Conservation (phyloP, 2,329 filamentous ascomycete genomes). For the Phyllachora maydis region DNA sequence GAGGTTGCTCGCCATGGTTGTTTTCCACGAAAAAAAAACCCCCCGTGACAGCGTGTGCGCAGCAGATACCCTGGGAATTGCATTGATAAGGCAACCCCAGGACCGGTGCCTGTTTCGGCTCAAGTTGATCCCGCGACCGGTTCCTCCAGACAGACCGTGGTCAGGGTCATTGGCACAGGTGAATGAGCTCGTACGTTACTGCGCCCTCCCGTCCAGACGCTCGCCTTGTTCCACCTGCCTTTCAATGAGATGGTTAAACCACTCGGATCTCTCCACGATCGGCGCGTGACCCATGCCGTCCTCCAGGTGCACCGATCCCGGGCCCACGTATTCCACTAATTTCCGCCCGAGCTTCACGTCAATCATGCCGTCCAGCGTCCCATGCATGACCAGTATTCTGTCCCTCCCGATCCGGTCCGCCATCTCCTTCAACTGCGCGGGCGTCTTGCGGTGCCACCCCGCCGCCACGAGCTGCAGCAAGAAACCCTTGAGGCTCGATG, state of each 20-base stretch:
- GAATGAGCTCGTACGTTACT: not conserved
- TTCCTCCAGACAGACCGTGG: too few species aligned
- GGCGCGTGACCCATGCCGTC: constrained; percentile 59
- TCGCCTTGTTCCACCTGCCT: constrained; percentile 31
- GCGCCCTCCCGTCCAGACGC: constrained; percentile 13
- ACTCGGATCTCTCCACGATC: constrained; percentile 46
- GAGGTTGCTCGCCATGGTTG: too few species aligned
- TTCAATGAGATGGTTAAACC: constrained; percentile 46
- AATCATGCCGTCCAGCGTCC: constrained; percentile 61
- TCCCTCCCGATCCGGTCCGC: constrained; percentile 49
- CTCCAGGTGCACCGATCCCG: constrained; percentile 39
- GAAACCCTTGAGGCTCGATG: constrained; percentile 40
- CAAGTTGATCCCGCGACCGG: too few species aligned
- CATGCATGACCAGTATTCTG: constrained; percentile 61
- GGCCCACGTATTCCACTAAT: constrained; percentile 42
- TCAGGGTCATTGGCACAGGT: not conserved
- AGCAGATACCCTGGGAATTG: not conserved
- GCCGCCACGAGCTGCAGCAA: constrained; percentile 60
- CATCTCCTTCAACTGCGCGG: constrained; percentile 41
- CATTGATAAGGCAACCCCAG: too few species aligned
- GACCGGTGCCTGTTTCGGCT: too few species aligned
- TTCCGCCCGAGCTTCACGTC: constrained; percentile 46
- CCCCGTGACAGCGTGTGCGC: too few species aligned
- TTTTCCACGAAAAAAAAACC: too few species aligned
- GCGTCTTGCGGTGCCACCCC: constrained; percentile 58